phyloP scores from a whole-genome alignment of 164 flowering plant species.

The Dillenia suffruticosa region DNA sequence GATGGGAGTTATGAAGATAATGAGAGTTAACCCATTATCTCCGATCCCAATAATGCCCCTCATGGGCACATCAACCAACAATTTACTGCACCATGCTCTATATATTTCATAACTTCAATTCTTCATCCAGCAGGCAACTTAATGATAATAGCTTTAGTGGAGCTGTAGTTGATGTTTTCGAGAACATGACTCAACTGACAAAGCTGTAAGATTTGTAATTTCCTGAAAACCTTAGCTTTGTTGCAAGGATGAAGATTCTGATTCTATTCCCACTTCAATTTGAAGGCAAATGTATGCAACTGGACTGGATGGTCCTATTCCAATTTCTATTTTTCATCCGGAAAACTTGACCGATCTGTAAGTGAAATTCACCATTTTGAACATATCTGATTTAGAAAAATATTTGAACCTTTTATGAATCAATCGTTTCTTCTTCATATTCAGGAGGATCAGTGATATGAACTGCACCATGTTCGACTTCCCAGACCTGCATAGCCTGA shows the following conservation, averaged over 20 bases:
- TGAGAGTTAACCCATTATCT: too few species aligned
- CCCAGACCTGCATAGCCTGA: constrained; percentile 39
- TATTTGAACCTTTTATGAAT: background rate
- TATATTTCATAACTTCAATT: background rate
- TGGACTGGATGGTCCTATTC: constrained; percentile 70
- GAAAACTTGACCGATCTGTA: constrained; percentile 43
- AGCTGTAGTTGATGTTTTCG: constrained; percentile 43
- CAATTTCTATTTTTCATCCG: constrained; percentile 43
- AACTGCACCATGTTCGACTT: constrained; percentile 38
- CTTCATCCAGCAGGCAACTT: constrained; percentile 43
- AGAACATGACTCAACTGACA: constrained; percentile 42
- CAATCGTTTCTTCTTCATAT: too few species aligned
- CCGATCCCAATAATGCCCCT: too few species aligned
- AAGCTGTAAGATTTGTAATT: constrained; percentile 40
- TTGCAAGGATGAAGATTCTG: too few species aligned
- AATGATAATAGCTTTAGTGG: constrained; percentile 58
- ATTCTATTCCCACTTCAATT: background rate
- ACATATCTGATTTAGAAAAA: too few species aligned
- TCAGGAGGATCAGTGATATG: constrained; percentile 75
- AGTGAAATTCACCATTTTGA: constrained; percentile 19
- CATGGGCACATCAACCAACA: too few species aligned
- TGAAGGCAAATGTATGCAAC: constrained; percentile 60
- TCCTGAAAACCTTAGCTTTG: background rate
- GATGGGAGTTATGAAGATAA: too few species aligned
- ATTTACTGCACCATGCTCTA: background rate